Base-by-base conservation (phyloP, 768 basidiomycete species). In the Agaricus blazei region DNA sequence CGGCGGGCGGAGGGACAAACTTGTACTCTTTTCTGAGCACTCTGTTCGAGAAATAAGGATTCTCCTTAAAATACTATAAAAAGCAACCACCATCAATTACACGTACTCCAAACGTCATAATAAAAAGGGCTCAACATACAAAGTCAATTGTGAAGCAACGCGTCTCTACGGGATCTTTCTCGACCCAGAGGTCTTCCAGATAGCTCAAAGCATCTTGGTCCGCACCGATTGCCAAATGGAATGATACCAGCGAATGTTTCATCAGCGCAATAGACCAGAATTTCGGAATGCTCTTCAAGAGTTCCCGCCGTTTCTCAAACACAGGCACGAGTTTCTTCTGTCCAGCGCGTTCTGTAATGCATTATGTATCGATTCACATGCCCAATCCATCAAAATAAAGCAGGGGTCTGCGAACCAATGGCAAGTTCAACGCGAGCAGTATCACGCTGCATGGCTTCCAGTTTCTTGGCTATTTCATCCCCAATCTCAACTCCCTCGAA, bases 261-360 rank as follows among this genome's bases (percentile, higher is more conserved):
- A 90, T 80, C 63, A 93, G 74, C 42, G 90, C 88, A 58, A 88
- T 79, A n/a, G 88, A 81, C 91, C 91, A 93, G 73, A 93, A 93
- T 65, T 85, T 87, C 53, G 78, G 69, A 65, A 93, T 90, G 26
- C 69, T 68, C 69, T 85, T 86, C 46, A 82, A 69, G 44, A 85
- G 70, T 57, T 75, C 75, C 48, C 90, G 87, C 62, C 91, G 84
- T 70, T 80, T 84, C 66, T 84, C 80, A 63, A 85, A 92, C 26
- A 82, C 81, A 37, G 86, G 81, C 14, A 68, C 64, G 56, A 90
- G 70, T 52, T 76, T 76, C 56, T 76, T 67, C 62, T 85, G 78
- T 31, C 82, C 80, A 59, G 78, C 77, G 57, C 83, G 84, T 67
- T 92, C 90, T 91, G 63, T 52, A 63, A 12, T 46, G 41, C 31